These are phyloP conservation scores for Trichoderma gamsii DNA, from an alignment of 495 filamentous ascomycete species.

Conservation along the genomic window DNA sequence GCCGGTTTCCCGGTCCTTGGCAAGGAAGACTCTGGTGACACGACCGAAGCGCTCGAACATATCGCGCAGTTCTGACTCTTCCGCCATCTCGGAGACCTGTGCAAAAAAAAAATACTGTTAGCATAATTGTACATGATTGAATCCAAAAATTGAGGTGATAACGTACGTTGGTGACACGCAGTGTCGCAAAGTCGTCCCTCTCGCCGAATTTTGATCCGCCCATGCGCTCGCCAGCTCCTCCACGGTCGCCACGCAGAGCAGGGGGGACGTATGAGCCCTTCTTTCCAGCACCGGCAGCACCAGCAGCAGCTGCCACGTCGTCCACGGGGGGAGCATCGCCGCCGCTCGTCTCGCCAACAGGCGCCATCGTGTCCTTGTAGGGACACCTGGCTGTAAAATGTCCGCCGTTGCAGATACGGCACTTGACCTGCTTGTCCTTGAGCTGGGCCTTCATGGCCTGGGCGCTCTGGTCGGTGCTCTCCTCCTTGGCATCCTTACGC, in stretches of 20 bases:
- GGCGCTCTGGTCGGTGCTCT: conserved; percentile 66
- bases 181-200: conserved; percentile 90
- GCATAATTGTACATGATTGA: conserved; percentile 11
- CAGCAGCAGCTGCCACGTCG: conserved; percentile 37
- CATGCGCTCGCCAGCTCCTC: conserved; percentile 72
- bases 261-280: conserved; percentile 84
- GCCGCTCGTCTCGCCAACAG: conserved; percentile 45
- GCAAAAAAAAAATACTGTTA: conserved; percentile 17
- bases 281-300: conserved; percentile 57
- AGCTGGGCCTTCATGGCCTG: conserved; percentile 81
- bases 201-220: conserved; percentile 80
- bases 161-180: conserved; percentile 92
- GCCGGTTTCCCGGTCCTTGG: conserved; percentile 92
- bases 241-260: conserved; percentile 69
- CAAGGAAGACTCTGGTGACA: conserved; percentile 93
- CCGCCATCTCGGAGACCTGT: conserved; percentile 92
- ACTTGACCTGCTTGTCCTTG: conserved; percentile 99
- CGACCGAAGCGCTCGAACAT: conserved; percentile 97
- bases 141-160: neutral
- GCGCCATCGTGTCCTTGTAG: conserved; percentile 61
- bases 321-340: conserved; percentile 51
- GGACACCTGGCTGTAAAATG: conserved; percentile 93
- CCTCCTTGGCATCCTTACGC: conserved; percentile 81
- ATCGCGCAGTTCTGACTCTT: conserved; percentile 88
- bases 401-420: conserved; percentile 95